Evolutionary conservation across 352 stramenopile species (phyloP).

Genomic region (Phytophthora chlamydospora): DNA sequence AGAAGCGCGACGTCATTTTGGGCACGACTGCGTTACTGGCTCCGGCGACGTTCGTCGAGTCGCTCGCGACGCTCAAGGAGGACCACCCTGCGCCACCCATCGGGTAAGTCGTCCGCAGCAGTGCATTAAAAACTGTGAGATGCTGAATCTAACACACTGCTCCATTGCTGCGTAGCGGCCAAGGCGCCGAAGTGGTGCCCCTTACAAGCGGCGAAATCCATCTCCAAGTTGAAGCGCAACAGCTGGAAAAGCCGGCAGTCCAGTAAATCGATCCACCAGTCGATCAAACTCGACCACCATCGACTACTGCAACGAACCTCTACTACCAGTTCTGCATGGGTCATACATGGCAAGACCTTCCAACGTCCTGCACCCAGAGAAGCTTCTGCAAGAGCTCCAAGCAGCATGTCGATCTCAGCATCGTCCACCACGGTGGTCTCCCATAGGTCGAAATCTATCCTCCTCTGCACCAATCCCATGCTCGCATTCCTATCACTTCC

Average conservation of each 20-base stretch:
- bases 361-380: too few species aligned
- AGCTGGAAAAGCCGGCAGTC: constrained; percentile 31
- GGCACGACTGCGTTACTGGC: constrained; percentile 76
- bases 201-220: constrained; percentile 73
- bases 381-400: neutral
- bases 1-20: constrained; percentile 78
- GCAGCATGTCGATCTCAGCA: constrained; percentile 7
- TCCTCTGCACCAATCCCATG: constrained; percentile 9
- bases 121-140: neutral
- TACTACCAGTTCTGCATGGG: too few species aligned
- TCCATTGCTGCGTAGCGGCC: constrained; percentile 27
- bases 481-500: constrained; percentile 6
- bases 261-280: constrained; percentile 10
- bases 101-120: constrained; percentile 13
- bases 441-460: constrained; percentile 19
- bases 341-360: too few species aligned
- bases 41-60: constrained; percentile 62
- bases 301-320: neutral
- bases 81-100: constrained; percentile 22
- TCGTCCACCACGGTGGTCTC: constrained; percentile 12
- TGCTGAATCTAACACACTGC: neutral
- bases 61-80: constrained; percentile 70
- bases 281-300: neutral
- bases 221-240: constrained; percentile 63
- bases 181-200: constrained; percentile 58